Base-by-base conservation (phyloP, 768 basidiomycete genomes). In the Leccinum imitatum region DNA sequence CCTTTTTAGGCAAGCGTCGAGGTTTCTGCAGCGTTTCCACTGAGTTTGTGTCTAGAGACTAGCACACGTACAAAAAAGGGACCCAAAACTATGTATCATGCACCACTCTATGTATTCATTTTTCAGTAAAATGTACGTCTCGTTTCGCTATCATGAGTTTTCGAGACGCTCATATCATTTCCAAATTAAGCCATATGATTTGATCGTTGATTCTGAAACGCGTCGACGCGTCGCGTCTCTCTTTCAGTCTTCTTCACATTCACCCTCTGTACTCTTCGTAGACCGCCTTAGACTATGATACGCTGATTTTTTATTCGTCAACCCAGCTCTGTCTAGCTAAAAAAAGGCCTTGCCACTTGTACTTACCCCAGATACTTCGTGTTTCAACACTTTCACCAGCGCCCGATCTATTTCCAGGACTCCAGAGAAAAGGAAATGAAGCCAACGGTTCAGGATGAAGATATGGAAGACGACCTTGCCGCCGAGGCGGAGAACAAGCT, bases 401-500 rank as follows among this genome's bases (percentile, higher is more conserved):
- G 31, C 35, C 17, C 17, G 14, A 17, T 5, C 15, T 47, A 44
- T 44, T 25, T 6, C 5, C 37, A 15, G 30, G 2, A 2, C 33
- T 30, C 3, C 4, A 10, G 6, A 4, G 54, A 65, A 44, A 84
- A 11, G 84, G 54, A 64, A 47, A 85, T 77, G 85, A 87, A 77
- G 67, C 83, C 76, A 62, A 75, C 71, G 7, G 75, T 72, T 33
- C 71, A 77, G 50, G 72, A 75, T 30, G 89, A 91, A 58, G 90
- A 89, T 65, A 78, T 88, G 47, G 90, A 90, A 70, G 90, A 91
- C 59, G 89, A 92, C 72, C 82, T 87, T 50, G 85, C 84, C 6
- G 89, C 90, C 5, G 91, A 93, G 73, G 91, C 91, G 77, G 23
- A 23, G 23, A 93, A 92, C 74, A 93, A 92, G 64, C 75, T 92